Conservation (phyloP, 306 rosid genomes). For the Gastrolobium villosum region DNA sequence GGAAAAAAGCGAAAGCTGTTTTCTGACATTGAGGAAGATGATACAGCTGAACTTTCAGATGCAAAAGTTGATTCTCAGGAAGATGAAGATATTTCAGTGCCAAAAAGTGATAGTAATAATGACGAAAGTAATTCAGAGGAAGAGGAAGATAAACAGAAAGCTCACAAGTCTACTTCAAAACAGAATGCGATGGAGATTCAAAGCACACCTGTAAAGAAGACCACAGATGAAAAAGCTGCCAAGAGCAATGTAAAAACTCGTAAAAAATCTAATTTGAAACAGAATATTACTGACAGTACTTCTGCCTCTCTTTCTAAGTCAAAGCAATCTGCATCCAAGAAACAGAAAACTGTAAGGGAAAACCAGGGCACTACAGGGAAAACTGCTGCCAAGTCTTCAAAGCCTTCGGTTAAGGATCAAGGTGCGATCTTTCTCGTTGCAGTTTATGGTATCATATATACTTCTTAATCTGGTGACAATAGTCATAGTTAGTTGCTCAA, state of each 20-base stretch:
- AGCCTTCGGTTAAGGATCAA: conserved; percentile 64
- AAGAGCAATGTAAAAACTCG: conserved; percentile 57
- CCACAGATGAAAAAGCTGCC: conserved; percentile 52
- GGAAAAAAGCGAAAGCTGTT: conserved; percentile 62
- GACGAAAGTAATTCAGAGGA: conserved; percentile 61
- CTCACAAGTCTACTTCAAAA: conserved; percentile 56
- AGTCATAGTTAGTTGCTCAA: background rate
- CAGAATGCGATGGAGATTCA: conserved; percentile 60
- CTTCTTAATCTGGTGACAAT: background rate
- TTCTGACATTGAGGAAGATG: conserved; percentile 61
- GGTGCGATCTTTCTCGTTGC: conserved; percentile 50
- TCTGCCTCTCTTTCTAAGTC: conserved; percentile 64
- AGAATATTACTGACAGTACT: conserved; percentile 54
- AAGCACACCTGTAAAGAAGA: conserved; percentile 61
- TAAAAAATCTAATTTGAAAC: conserved; percentile 59
- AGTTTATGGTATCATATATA: conserved; percentile 2
- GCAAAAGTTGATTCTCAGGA: conserved; percentile 60
- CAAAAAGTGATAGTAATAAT: conserved; percentile 59
- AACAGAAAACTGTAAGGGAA: conserved; percentile 64
- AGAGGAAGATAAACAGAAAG: conserved; percentile 66
- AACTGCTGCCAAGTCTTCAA: conserved; percentile 60
- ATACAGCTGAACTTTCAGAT: conserved; percentile 65
- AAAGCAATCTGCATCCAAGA: conserved; percentile 65
- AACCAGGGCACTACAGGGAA: conserved; percentile 58
- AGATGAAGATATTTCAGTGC: conserved; percentile 48